Percentiles rank a stretch among this genome's conserved stretches.
Evolutionary conservation across 2,329 filamentous ascomycete species (phyloP).

Genomic region (Cadophora luteo-olivacea): DNA sequence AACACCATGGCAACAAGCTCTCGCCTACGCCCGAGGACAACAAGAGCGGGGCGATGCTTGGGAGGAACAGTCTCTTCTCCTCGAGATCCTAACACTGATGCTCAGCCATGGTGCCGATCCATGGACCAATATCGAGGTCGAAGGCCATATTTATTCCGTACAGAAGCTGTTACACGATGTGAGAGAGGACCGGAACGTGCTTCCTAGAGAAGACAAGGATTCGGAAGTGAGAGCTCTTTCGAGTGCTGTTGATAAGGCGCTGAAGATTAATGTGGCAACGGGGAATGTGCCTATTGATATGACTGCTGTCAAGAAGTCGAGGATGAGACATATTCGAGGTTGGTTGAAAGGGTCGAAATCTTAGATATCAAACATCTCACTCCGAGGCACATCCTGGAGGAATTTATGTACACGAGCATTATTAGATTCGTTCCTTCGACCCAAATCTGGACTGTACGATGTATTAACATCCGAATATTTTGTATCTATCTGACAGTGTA

Average conservation of each 20-base stretch:
- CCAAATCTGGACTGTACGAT: too few relatives aligned
- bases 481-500: too few relatives aligned
- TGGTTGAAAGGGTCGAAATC: neutral
- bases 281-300: neutral
- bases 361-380: too few relatives aligned
- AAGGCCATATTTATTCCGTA: neutral
- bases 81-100: neutral
- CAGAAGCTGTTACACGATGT: neutral
- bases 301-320: neutral
- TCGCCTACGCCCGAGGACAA: neutral
- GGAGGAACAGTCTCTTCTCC: neutral
- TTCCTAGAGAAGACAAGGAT: neutral
- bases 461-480: too few relatives aligned
- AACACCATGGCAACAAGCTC: neutral
- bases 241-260: neutral
- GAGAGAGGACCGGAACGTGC: neutral
- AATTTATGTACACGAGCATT: too few relatives aligned
- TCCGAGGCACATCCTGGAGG: too few relatives aligned
- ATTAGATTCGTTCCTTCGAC: too few relatives aligned
- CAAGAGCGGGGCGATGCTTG: neutral
- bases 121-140: neutral
- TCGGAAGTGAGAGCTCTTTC: neutral
- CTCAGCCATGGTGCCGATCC: neutral
- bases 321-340: neutral
- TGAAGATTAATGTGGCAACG: neutral